Evolutionary conservation across 208 protist species (phyloP).

Genomic region (Sergeia podlipaevii): DNA sequence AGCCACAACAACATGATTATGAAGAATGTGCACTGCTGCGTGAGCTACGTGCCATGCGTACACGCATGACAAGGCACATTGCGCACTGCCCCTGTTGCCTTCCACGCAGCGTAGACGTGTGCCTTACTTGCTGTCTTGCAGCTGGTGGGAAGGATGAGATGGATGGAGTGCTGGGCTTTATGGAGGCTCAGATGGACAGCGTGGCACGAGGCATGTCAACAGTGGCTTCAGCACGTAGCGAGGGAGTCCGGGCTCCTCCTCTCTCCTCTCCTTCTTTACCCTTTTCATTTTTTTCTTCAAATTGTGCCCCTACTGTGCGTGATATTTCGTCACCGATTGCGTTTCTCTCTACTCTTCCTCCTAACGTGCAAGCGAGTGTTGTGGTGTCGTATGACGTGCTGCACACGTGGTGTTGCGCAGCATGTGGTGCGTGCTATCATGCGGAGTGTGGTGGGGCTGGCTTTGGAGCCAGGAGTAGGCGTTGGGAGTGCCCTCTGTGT

Average conservation of each 20-base stretch:
- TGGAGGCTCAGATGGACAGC: not conserved
- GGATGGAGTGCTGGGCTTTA: not conserved
- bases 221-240: not conserved
- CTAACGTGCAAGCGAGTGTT: not conserved
- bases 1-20: too few species aligned
- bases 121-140: constrained; percentile 20
- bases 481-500: constrained; percentile 9
- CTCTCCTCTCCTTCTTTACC: not conserved
- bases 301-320: too few species aligned
- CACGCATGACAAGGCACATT: constrained; percentile 21
- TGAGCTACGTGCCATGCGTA: constrained; percentile 13
- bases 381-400: constrained; percentile 25
- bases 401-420: constrained; percentile 14
- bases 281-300: too few species aligned
- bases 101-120: constrained; percentile 23
- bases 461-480: not conserved
- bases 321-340: too few species aligned
- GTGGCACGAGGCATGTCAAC: not conserved
- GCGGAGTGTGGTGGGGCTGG: constrained; percentile 12
- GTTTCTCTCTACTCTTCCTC: not conserved
- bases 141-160: not conserved
- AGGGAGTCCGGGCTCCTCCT: not conserved
- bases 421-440: constrained; percentile 28
- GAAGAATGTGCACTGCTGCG: constrained; percentile 6
- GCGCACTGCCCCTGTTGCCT: constrained; percentile 15